Percentiles rank a stretch among this genome's conserved stretches.
These are phyloP conservation scores for Xylaria telfairii DNA, from an alignment of 495 filamentous ascomycete genomes.

Conservation along the genomic window DNA sequence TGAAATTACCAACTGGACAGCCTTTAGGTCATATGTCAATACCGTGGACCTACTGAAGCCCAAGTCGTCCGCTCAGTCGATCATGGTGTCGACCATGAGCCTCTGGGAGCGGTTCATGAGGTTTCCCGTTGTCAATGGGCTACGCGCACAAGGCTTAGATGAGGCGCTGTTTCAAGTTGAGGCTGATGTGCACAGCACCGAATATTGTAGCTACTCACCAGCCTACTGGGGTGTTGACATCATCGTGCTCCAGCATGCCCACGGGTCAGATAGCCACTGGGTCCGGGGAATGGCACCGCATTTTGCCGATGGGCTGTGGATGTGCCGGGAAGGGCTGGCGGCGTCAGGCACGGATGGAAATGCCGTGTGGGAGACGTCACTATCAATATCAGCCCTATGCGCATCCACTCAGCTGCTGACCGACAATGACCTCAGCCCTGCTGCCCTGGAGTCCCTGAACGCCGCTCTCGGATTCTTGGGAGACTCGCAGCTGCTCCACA, in stretches of 20 bases:
- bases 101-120: conserved; percentile 66
- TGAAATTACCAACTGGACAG: conserved; percentile 66
- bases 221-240: conserved; percentile 80
- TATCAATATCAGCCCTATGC: conserved; percentile 66
- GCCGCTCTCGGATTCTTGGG: conserved; percentile 79
- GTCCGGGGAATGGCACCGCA: conserved; percentile 73
- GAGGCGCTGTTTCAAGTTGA: conserved; percentile 74
- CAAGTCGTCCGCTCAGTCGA: conserved; percentile 71
- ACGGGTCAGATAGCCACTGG: conserved; percentile 70
- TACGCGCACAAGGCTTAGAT: conserved; percentile 56
- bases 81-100: conserved; percentile 66
- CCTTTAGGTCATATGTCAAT: conserved; percentile 73
- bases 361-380: conserved; percentile 84
- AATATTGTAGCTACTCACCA: conserved; percentile 75
- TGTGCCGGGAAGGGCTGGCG: conserved; percentile 81
- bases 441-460: conserved; percentile 71
- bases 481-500: conserved; percentile 76
- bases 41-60: conserved; percentile 77
- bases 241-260: conserved; percentile 71
- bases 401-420: conserved; percentile 56
- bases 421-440: conserved; percentile 67
- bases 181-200: conserved; percentile 79
- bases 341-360: conserved; percentile 85
- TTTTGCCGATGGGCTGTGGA: conserved; percentile 77
- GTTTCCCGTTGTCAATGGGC: conserved; percentile 46